Evolutionary conservation across 257 asterid genomes (phyloP).

Genomic region (Ophiorrhiza pumila): DNA sequence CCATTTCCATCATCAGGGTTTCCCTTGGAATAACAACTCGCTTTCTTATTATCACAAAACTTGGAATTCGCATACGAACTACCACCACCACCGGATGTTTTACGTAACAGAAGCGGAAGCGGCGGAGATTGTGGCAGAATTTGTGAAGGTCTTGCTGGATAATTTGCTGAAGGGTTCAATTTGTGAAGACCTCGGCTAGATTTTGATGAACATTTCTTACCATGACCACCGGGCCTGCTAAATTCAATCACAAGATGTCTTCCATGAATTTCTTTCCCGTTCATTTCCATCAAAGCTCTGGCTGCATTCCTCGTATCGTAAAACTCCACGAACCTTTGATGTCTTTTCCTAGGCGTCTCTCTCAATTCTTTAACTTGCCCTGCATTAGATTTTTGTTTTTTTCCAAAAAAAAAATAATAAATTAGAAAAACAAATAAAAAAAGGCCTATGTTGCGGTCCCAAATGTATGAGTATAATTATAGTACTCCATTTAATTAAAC

Average conservation of each 20-base stretch:
- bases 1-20: slow-evolving; percentile 32
- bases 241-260: slow-evolving; percentile 46
- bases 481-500: neutral
- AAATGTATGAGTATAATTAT: neutral
- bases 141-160: slow-evolving; percentile 17
- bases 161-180: neutral
- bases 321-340: slow-evolving; percentile 80
- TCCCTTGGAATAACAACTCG: slow-evolving; percentile 17
- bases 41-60: neutral
- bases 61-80: neutral
- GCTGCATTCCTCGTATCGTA: slow-evolving; percentile 77
- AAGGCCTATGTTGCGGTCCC: neutral
- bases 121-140: slow-evolving; percentile 4
- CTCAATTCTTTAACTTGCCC: slow-evolving; percentile 91
- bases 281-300: slow-evolving; percentile 54
- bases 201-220: slow-evolving; percentile 23
- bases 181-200: neutral
- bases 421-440: neutral
- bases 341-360: slow-evolving; percentile 70
- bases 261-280: slow-evolving; percentile 50
- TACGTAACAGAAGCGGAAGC: neutral
- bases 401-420: neutral
- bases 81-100: neutral
- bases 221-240: slow-evolving; percentile 80
- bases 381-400: slow-evolving; percentile 9